Percentiles rank a stretch among this genome's conserved stretches.
Evolutionary conservation across 371 early-diverging fungal species (phyloP).

Genomic region (Dinochytrium kinnereticum): DNA sequence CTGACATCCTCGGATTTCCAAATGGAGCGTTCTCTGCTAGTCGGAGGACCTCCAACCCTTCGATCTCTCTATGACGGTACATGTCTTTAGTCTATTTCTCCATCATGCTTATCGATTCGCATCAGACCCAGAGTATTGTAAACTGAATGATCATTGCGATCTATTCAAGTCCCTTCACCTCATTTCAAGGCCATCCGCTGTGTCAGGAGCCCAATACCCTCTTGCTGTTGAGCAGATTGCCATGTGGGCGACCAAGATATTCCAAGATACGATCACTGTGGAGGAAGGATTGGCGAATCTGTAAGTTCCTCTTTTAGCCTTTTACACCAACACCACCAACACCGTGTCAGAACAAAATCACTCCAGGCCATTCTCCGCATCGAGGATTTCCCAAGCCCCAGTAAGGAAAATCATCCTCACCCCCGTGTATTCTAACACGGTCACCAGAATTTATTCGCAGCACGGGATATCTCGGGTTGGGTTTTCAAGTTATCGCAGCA

Average conservation of each 20-base stretch:
- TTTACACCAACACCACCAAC: not conserved
- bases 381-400: too few species aligned
- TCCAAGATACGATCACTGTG: not conserved
- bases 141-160: conserved; percentile 17
- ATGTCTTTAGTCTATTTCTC: not conserved
- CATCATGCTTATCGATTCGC: too few species aligned
- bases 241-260: not conserved
- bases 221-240: not conserved
- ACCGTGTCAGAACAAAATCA: too few species aligned
- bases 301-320: not conserved
- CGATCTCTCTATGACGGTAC: conserved; percentile 16
- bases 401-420: not conserved
- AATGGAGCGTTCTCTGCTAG: conserved; percentile 1
- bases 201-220: not conserved
- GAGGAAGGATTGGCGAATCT: not conserved
- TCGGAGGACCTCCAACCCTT: conserved; percentile 24
- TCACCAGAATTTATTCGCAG: not conserved
- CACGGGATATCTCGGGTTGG: not conserved
- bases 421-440: not conserved
- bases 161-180: conserved; percentile 19
- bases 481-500: not conserved
- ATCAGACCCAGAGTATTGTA: conserved; percentile 31
- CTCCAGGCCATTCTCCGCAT: too few species aligned
- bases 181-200: conserved; percentile 24
- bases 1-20: conserved; percentile 28